These are phyloP conservation scores for Tulasnella sp. DNA, from an alignment of 768 basidiomycete species.

Conservation along the genomic window DNA sequence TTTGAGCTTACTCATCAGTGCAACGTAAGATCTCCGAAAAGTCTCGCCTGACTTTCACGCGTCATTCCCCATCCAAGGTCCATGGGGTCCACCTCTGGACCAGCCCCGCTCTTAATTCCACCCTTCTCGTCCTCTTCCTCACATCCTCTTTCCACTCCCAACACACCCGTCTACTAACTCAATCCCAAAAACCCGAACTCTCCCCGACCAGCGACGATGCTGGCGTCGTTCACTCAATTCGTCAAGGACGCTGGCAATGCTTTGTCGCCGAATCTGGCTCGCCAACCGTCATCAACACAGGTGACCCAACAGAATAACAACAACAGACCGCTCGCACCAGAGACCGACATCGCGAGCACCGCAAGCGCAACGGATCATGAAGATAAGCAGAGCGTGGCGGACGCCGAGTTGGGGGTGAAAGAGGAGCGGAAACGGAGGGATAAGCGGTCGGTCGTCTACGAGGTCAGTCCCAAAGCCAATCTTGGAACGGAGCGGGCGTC, in stretches of 20 bases:
- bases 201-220: conserved; percentile 19
- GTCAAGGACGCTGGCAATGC: conserved; percentile 13
- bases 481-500: too few species aligned
- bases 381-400: not conserved
- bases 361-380: conserved; percentile 6
- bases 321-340: not conserved
- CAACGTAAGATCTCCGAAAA: not conserved
- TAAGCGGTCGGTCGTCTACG: conserved; percentile 5
- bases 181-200: not conserved
- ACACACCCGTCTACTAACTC: not conserved
- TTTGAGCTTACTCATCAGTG: not conserved
- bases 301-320: not conserved
- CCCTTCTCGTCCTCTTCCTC: not conserved
- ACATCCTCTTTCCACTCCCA: not conserved
- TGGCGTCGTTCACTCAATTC: conserved; percentile 26
- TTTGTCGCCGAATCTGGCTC: not conserved
- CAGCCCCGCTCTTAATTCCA: not conserved
- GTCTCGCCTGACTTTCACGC: not conserved
- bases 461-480: conserved; percentile 14
- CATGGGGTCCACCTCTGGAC: not conserved
- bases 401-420: not conserved
- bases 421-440: conserved; percentile 1
- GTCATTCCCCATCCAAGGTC: not conserved
- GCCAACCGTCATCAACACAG: not conserved
- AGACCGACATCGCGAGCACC: conserved; percentile 23